Conservation (phyloP, 768 basidiomycete species). For the Pleurotus cornucopiae region DNA sequence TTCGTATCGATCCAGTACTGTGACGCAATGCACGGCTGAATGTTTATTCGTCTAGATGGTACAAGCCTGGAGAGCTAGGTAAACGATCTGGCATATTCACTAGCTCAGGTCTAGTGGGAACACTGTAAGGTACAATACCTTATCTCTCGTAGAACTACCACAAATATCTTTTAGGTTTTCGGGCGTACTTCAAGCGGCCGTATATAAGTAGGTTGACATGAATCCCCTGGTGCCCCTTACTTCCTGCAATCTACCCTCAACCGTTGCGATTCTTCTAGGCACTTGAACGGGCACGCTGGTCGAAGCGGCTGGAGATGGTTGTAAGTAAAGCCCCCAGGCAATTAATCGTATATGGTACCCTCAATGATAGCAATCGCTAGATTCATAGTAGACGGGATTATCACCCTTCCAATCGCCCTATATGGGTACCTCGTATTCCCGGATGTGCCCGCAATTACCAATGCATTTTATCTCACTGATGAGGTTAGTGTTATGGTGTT, state of each 20-base stretch:
- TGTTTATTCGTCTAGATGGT: constrained; percentile 44
- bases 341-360: constrained; percentile 1
- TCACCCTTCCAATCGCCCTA: constrained; percentile 66
- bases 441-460: constrained; percentile 61
- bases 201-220: constrained; percentile 39
- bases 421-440: constrained; percentile 75
- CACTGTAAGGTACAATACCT: constrained; percentile 37
- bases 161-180: constrained; percentile 42
- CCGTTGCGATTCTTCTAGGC: constrained; percentile 24
- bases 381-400: constrained; percentile 68
- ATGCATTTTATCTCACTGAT: constrained; percentile 57
- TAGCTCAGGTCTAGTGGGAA: constrained; percentile 55
- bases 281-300: constrained; percentile 48
- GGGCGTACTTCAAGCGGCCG: constrained; percentile 58
- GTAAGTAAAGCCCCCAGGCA: constrained; percentile 27
- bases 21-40: background rate
- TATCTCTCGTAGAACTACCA: background rate
- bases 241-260: background rate
- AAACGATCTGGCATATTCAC: constrained; percentile 73
- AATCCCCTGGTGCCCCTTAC: background rate
- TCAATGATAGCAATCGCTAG: constrained; percentile 20
- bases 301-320: constrained; percentile 68
- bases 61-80: constrained; percentile 64
- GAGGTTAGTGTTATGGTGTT: constrained; percentile 32
- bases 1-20: constrained; percentile 25